These are phyloP conservation scores for Podaxis sp. DNA, from an alignment of 768 basidiomycete species.

Conservation along the genomic window DNA sequence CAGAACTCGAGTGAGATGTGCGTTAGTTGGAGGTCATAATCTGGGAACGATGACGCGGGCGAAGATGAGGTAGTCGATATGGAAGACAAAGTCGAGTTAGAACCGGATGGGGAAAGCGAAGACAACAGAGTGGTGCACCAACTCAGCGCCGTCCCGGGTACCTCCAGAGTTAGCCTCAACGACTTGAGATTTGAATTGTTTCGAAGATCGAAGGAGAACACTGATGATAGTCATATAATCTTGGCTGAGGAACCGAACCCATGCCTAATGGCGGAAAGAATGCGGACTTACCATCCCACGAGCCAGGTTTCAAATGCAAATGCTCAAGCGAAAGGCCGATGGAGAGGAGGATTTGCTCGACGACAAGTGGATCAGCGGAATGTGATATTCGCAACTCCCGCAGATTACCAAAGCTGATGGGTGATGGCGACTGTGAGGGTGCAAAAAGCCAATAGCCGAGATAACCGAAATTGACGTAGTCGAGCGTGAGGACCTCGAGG, in stretches of 20 bases:
- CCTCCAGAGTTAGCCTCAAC: slow-evolving; percentile 40
- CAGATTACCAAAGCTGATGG: slow-evolving; percentile 33
- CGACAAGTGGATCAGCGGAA: slow-evolving; percentile 33
- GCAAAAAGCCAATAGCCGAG: slow-evolving; percentile 38
- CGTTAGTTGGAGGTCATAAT: slow-evolving; percentile 22
- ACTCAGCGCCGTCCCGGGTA: slow-evolving; percentile 31
- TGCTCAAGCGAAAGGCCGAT: slow-evolving; percentile 37
- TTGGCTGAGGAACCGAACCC: background rate
- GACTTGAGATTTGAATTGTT: slow-evolving; percentile 34
- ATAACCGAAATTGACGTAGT: slow-evolving; percentile 35
- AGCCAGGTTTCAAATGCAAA: slow-evolving; percentile 43
- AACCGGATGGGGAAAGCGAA: slow-evolving; percentile 18
- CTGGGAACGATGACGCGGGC: background rate
- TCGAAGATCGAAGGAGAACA: slow-evolving; percentile 34
- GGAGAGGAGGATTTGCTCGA: slow-evolving; percentile 33
- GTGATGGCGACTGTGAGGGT: slow-evolving; percentile 20
- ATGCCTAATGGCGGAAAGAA: background rate
- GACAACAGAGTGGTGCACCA: slow-evolving; percentile 36
- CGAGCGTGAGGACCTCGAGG: slow-evolving; percentile 39
- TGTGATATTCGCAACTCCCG: slow-evolving; percentile 42
- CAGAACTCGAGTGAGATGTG: slow-evolving; percentile 40
- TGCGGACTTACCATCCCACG: slow-evolving; percentile 34
- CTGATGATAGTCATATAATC: slow-evolving; percentile 14
- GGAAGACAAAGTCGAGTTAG: slow-evolving; percentile 14
- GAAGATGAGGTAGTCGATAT: background rate